These are phyloP conservation scores for Pulveroboletus ridleyi DNA, from an alignment of 1,284 basidiomycete genomes.

Conservation along the genomic window DNA sequence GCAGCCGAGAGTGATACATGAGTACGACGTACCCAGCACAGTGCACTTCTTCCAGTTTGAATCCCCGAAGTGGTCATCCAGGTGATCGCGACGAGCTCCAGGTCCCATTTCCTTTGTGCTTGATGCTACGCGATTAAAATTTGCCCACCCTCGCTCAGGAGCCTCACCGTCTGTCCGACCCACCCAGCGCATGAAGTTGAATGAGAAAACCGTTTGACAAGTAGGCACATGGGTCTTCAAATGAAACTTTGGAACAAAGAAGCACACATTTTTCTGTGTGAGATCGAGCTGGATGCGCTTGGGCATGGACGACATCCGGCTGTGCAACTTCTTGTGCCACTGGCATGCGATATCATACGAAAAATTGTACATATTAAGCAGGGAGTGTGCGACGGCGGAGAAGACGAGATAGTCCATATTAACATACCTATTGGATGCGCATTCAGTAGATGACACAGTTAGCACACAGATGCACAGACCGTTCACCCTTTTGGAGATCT, in stretches of 20 bases:
- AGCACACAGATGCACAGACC: neutral
- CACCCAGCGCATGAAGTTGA: conserved; percentile 5
- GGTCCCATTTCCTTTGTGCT: conserved; percentile 18
- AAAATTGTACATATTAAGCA: neutral
- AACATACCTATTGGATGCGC: too few species aligned
- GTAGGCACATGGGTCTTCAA: conserved; percentile 7
- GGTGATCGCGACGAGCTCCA: neutral
- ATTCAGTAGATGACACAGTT: neutral
- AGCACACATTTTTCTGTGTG: neutral
- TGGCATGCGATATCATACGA: neutral
- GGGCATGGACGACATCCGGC: neutral
- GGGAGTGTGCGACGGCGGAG: neutral
- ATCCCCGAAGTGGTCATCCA: conserved; percentile 10
- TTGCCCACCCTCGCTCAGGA: neutral
- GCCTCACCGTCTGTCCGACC: neutral
- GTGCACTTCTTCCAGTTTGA: conserved; percentile 6
- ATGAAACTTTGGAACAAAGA: conserved; percentile 9
- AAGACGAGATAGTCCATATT: too few species aligned
- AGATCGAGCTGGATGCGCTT: neutral
- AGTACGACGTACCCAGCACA: neutral
- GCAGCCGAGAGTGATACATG: neutral
- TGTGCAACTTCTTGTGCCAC: conserved; percentile 5
- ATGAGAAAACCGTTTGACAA: conserved; percentile 6
- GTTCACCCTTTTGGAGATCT: too few species aligned
- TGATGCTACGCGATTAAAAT: conserved; percentile 7